Percentiles rank a stretch among this genome's conserved stretches.
Conservation (phyloP, 2,329 filamentous ascomycete genomes). For the Penicillium sp. region DNA sequence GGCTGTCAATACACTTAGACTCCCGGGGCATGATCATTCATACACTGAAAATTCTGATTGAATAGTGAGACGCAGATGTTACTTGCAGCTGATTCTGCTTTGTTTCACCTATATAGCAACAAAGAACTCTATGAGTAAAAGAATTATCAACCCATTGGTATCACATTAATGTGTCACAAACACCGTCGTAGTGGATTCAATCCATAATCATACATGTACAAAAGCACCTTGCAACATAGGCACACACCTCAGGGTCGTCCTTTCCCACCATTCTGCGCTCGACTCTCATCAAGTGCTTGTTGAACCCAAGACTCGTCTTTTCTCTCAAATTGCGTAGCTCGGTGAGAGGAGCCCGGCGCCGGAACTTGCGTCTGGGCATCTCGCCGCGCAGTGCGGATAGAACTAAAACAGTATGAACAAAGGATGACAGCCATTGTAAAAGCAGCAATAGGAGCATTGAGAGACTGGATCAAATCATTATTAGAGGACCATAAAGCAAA, state of each 20-base stretch:
- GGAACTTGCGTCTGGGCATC: slow-evolving; percentile 58
- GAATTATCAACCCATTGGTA: not conserved
- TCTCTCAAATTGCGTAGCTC: slow-evolving; percentile 45
- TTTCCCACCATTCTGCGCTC: slow-evolving; percentile 20
- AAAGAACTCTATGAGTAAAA: not conserved
- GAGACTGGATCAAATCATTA: slow-evolving; percentile 38
- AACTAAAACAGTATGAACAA: slow-evolving; percentile 61
- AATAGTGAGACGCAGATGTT: slow-evolving; percentile 19
- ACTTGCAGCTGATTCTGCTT: not conserved
- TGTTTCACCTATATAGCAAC: not conserved
- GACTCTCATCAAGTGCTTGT: slow-evolving; percentile 34
- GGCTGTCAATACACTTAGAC: slow-evolving; percentile 27
- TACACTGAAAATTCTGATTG: slow-evolving; percentile 44
- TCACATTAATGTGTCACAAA: not conserved
- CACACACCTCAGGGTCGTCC: not conserved
- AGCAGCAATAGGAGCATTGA: slow-evolving; percentile 62
- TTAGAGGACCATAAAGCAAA: not conserved
- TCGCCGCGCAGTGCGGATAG: slow-evolving; percentile 64
- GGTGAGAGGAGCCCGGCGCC: slow-evolving; percentile 31
- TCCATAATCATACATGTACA: not conserved
- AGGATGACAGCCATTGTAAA: slow-evolving; percentile 61
- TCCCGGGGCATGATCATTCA: slow-evolving; percentile 37
- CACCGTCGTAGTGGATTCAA: not conserved
- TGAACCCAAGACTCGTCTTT: slow-evolving; percentile 32
- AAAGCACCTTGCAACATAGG: not conserved